Base-by-base conservation (phyloP, 495 filamentous ascomycete genomes). In the Hyaloscypha finlandica region DNA sequence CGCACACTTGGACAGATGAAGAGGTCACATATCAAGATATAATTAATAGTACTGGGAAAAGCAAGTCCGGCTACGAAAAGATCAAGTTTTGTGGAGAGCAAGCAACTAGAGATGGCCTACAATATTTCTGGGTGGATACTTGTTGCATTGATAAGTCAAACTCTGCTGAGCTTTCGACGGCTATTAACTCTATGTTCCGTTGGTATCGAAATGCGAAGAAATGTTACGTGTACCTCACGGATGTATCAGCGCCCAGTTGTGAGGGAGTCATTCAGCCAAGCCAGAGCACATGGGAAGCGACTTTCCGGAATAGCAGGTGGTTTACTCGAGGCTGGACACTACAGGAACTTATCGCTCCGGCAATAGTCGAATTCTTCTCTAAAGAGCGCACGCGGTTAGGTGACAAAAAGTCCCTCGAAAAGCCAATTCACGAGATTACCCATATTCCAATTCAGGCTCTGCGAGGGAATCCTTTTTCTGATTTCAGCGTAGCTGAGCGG, bases 1-100 rank as follows among this genome's bases (percentile, higher is more conserved):
- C 71, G 55, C 71, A 73, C 65, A 75, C 60, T 19, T 75, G 69
- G 73, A 61, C 59, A 55, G 19, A n/a, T 3, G 2, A 70, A 37
- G 32, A 65, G 54, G 64, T 70, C 30, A 66, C 58, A 20, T 70
- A 55, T 45, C 54, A 58, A 59, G 68, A 70, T 22, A 1, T 70
- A n/a, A 62, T 53, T 25, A 51, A 39, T 19, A 63, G 68, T 4
- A 29, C 45, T 25, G 35, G 63, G 1, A 31, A 59, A 11, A 48
- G 20, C 9, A 68, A 64, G 45, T 2, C 51, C 55, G 65, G 65
- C 29, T 67, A 54, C 56, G n/a, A 48, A 5, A 67, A 67, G 59
- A 54, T 67, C 14, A 22, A 35, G 25, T 67, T 67, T 37, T 37
- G 35, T 37, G 35, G 35, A 37, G 35, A 37, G 3, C 35, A 37